Conservation (phyloP, 306 rosid genomes). For the Sindora glabra region DNA sequence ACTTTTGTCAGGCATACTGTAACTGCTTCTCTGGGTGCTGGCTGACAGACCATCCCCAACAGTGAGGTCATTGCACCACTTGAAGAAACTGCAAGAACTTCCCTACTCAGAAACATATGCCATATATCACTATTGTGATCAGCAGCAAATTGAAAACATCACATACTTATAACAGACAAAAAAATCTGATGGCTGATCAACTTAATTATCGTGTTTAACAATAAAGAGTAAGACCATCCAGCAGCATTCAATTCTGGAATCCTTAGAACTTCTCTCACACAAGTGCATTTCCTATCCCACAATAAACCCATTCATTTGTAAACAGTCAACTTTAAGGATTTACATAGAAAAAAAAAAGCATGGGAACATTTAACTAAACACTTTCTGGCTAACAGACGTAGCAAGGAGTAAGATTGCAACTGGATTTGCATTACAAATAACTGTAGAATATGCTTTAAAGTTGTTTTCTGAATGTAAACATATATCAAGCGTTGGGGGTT, state of each 20-base stretch:
- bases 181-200: too few relatives aligned
- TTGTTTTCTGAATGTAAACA: background rate
- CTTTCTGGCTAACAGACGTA: background rate
- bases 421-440: background rate
- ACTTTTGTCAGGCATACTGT: background rate
- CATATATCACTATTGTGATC: background rate
- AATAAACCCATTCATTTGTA: background rate
- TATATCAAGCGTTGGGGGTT: background rate
- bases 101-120: constrained; percentile 13
- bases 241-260: background rate
- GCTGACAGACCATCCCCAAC: constrained; percentile 3
- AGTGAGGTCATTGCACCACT: constrained; percentile 46
- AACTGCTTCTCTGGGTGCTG: background rate
- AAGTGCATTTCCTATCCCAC: background rate
- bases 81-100: constrained; percentile 45
- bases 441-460: background rate
- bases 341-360: too few relatives aligned
- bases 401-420: background rate
- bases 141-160: too few relatives aligned
- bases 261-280: background rate
- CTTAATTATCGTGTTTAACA: too few relatives aligned
- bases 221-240: background rate
- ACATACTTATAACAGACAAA: too few relatives aligned
- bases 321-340: too few relatives aligned
- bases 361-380: too few relatives aligned